Evolutionary conservation across 2,329 filamentous ascomycete genomes (phyloP).

Genomic region (Phialophora chinensis): DNA sequence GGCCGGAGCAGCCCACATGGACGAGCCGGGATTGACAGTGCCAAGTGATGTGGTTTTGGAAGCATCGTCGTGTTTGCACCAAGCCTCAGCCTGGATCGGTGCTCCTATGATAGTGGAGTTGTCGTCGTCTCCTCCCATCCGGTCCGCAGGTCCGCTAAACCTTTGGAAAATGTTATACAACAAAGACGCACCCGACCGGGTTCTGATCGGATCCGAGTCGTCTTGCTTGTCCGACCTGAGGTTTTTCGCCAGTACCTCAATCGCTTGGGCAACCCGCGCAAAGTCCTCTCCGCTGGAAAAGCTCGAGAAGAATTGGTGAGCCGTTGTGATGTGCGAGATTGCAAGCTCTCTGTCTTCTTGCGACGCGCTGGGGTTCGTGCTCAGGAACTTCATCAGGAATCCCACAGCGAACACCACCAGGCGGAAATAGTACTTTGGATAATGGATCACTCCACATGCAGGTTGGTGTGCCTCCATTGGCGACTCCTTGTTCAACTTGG

Average conservation of each 20-base stretch:
- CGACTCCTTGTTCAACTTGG: constrained; percentile 8
- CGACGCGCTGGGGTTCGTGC: neutral
- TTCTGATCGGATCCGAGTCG: constrained; percentile 1
- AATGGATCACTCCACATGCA: constrained; percentile 8
- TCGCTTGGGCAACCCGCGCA: constrained; percentile 12
- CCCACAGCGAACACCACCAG: constrained; percentile 20
- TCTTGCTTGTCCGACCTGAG: constrained; percentile 6
- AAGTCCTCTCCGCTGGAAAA: constrained; percentile 3
- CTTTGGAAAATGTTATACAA: constrained; percentile 14
- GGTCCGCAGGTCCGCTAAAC: neutral
- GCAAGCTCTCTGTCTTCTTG: constrained; percentile 21
- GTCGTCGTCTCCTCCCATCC: neutral
- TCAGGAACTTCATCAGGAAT: constrained; percentile 23
- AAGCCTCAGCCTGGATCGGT: neutral
- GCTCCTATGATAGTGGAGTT: neutral
- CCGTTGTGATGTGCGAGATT: constrained; percentile 18
- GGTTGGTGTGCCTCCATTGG: neutral
- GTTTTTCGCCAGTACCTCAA: constrained; percentile 13
- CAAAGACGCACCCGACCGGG: constrained; percentile 16
- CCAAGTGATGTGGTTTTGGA: neutral
- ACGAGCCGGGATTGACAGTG: neutral
- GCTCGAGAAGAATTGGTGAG: constrained; percentile 21
- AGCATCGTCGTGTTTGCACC: neutral
- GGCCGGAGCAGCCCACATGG: neutral
- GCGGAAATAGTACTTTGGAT: constrained; percentile 21